Percentiles rank a stretch among this genome's conserved stretches.
These are phyloP conservation scores for Alternaria ventricosa DNA, from an alignment of 2,329 filamentous ascomycete genomes.

Conservation along the genomic window DNA sequence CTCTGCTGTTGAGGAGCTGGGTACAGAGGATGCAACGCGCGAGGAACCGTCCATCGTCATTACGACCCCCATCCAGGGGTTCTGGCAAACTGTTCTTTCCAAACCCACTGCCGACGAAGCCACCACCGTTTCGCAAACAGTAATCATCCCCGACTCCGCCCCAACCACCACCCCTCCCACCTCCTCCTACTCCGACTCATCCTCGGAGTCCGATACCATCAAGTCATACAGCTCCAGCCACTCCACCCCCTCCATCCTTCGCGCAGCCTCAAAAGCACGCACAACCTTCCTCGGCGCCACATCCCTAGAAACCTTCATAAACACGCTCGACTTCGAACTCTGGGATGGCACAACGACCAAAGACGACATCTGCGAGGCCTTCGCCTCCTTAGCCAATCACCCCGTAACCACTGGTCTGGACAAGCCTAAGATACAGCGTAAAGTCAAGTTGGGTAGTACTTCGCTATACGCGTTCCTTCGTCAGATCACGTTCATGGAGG, in stretches of 20 bases:
- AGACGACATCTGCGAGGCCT: neutral
- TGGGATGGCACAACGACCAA: constrained; percentile 4
- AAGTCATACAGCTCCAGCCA: neutral
- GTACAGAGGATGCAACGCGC: neutral
- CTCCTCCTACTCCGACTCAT: neutral
- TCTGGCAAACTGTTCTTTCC: neutral
- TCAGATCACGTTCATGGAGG: neutral
- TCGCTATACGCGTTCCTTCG: neutral
- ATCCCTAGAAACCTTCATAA: neutral
- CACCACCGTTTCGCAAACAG: neutral
- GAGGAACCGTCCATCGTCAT: neutral
- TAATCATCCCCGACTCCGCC: neutral
- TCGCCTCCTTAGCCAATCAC: neutral
- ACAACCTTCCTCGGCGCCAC: constrained; percentile 3
- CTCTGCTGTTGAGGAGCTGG: neutral
- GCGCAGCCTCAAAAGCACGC: neutral
- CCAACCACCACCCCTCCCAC: neutral
- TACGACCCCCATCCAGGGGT: neutral
- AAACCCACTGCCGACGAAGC: neutral
- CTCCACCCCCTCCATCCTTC: neutral
- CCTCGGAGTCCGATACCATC: neutral
- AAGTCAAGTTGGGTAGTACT: neutral
- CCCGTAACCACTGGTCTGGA: neutral
- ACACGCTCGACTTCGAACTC: neutral
- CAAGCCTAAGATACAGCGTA: neutral